A percentile compares a stretch with the other conserved stretches of the same genome.
phyloP scores from a whole-genome alignment of 2,329 filamentous ascomycete genomes.

The Knufia petricola region DNA sequence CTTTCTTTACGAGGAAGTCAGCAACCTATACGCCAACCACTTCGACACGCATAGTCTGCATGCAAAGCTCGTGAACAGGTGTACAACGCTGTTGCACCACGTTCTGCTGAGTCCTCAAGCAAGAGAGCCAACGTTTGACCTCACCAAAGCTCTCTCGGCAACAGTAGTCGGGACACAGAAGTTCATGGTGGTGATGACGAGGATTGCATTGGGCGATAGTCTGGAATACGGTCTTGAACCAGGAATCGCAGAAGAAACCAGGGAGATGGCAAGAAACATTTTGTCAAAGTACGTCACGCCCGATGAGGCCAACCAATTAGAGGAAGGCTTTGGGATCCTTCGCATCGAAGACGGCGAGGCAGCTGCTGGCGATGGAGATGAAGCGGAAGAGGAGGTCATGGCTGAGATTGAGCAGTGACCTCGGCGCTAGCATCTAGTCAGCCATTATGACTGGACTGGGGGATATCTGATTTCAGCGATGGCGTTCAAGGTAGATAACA shows the following conservation, averaged over 20 bases:
- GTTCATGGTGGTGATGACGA: conserved; percentile 68
- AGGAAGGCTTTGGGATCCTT: conserved; percentile 33
- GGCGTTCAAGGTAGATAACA: no score
- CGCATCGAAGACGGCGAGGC: conserved; percentile 25
- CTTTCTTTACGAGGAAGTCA: conserved; percentile 64
- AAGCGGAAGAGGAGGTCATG: conserved; percentile 4
- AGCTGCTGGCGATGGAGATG: conserved; percentile 3
- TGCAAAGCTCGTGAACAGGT: conserved; percentile 47
- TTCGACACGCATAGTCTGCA: conserved; percentile 37
- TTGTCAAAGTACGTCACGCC: conserved; percentile 72
- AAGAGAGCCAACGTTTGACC: conserved; percentile 41
- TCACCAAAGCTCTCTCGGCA: conserved; percentile 60
- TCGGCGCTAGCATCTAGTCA: not conserved
- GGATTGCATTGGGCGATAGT: conserved; percentile 78
- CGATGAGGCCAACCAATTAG: conserved; percentile 59
- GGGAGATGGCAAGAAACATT: conserved; percentile 71
- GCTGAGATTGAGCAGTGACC: conserved; percentile 3
- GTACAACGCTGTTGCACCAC: conserved; percentile 52
- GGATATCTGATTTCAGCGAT: not conserved
- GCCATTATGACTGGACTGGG: not conserved
- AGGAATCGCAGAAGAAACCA: conserved; percentile 66
- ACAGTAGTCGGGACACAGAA: conserved; percentile 68
- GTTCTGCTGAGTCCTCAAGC: conserved; percentile 33
- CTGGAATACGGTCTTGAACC: conserved; percentile 56
- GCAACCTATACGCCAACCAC: conserved; percentile 46